A percentile compares a stretch with the other conserved stretches of the same genome.
phyloP scores from a whole-genome alignment of 1,284 basidiomycete genomes.

The Naganishia albida region DNA sequence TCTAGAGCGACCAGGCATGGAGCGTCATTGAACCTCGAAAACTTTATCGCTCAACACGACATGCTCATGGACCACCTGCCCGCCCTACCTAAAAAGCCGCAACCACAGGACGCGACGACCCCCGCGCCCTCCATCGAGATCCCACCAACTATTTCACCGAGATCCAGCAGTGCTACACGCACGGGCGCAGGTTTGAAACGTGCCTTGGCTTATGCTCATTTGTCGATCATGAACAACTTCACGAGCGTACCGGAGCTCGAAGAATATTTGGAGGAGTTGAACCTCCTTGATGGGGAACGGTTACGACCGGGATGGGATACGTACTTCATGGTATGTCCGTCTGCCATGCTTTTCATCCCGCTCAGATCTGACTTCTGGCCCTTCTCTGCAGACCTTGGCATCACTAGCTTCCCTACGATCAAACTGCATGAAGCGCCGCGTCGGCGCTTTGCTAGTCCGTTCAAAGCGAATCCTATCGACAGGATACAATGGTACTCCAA shows the following conservation, averaged over 20 bases:
- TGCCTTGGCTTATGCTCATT: constrained; percentile 52
- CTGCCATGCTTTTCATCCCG: not conserved
- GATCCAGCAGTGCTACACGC: not conserved
- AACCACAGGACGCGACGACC: constrained; percentile 11
- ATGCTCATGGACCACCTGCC: constrained; percentile 48
- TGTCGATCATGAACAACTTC: constrained; percentile 74
- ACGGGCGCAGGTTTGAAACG: constrained; percentile 48
- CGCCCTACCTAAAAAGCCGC: constrained; percentile 55
- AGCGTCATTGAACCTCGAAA: constrained; percentile 61
- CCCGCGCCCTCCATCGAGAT: constrained; percentile 34
- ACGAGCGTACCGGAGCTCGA: constrained; percentile 61
- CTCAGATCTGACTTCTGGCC: constrained; percentile 1
- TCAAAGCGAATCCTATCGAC: constrained; percentile 84
- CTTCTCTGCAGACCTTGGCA: constrained; percentile 67
- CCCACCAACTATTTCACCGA: constrained; percentile 27
- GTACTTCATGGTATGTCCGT: constrained; percentile 80
- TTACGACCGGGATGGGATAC: constrained; percentile 87
- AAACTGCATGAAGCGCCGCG: constrained; percentile 98
- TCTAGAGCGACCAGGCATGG: not conserved
- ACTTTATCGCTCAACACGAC: constrained; percentile 68
- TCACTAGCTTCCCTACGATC: constrained; percentile 80
- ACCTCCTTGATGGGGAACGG: constrained; percentile 70
- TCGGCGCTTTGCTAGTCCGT: constrained; percentile 87
- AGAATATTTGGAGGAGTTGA: constrained; percentile 65
- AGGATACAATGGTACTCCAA: constrained; percentile 97